Conservation (phyloP, 768 basidiomycete genomes). For the Coprinopsis cinerea region DNA sequence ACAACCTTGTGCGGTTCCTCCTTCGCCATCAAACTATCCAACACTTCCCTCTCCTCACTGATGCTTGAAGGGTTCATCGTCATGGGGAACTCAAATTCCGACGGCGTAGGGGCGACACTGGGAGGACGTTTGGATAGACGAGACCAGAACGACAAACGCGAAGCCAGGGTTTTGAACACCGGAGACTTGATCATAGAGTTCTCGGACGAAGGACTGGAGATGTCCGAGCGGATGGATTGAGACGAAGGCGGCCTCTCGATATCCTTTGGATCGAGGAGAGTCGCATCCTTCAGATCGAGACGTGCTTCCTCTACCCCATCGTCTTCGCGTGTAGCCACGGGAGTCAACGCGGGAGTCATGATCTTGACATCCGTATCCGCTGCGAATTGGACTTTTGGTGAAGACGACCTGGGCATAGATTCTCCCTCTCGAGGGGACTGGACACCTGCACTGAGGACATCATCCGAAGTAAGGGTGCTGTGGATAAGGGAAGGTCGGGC, state of each 20-base stretch:
- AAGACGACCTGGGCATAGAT: slow-evolving; percentile 13
- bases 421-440: slow-evolving; percentile 3
- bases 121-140: slow-evolving; percentile 45
- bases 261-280: slow-evolving; percentile 4
- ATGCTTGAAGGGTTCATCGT: slow-evolving; percentile 10
- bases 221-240: slow-evolving; percentile 41
- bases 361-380: slow-evolving; percentile 40
- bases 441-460: slow-evolving; percentile 5
- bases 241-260: slow-evolving; percentile 32
- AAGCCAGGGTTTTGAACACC: slow-evolving; percentile 57
- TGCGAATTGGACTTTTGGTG: slow-evolving; percentile 50
- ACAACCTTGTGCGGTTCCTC: slow-evolving; percentile 49
- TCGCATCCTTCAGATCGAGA: too few relatives aligned
- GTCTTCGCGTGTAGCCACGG: slow-evolving; percentile 14
- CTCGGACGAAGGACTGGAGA: slow-evolving; percentile 52
- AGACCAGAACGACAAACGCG: slow-evolving; percentile 72
- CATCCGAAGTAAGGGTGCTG: slow-evolving; percentile 7
- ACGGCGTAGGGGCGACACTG: neutral
- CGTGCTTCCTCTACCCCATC: too few relatives aligned
- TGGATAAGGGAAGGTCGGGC: slow-evolving; percentile 43
- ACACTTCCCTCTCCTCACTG: slow-evolving; percentile 27
- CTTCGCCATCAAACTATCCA: slow-evolving; percentile 41
- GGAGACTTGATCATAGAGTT: slow-evolving; percentile 39
- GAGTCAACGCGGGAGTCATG: slow-evolving; percentile 32
- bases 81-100: slow-evolving; percentile 1